Percentiles rank a stretch among this genome's conserved stretches.
Evolutionary conservation across 2,329 filamentous ascomycete species (phyloP).

Genomic region (Magnaporthiopsis rhizophila): DNA sequence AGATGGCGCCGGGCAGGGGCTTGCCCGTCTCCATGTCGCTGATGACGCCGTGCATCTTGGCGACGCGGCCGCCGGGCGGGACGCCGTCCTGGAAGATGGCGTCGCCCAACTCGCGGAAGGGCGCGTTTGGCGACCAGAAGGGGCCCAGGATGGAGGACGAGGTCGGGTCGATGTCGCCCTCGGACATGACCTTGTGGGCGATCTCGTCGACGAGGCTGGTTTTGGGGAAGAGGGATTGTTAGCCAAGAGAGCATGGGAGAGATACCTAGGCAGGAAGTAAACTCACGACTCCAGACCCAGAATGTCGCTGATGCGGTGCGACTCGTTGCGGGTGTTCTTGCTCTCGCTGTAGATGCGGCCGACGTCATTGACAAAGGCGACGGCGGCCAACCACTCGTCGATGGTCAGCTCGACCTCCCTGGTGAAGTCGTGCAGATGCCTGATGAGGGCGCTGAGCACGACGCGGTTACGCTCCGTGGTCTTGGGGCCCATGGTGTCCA

Average conservation of each 20-base stretch:
- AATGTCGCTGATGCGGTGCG: conserved; percentile 64
- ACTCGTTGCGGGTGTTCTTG: conserved; percentile 59
- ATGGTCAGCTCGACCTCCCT: conserved; percentile 71
- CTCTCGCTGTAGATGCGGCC: conserved; percentile 54
- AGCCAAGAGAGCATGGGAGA: no score
- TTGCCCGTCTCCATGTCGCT: conserved; percentile 50
- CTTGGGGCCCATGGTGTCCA: conserved; percentile 66
- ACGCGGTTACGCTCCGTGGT: conserved; percentile 59
- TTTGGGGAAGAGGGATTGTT: neutral
- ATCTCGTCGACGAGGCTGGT: conserved; percentile 68
- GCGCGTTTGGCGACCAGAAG: conserved; percentile 72
- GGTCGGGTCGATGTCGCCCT: conserved; percentile 49
- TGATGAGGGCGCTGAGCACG: conserved; percentile 60
- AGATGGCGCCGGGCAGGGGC: conserved; percentile 55
- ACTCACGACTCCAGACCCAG: conserved; percentile 61
- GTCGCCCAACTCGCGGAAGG: conserved; percentile 59
- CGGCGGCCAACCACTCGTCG: conserved; percentile 70
- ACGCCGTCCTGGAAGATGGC: conserved; percentile 50
- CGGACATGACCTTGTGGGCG: conserved; percentile 54
- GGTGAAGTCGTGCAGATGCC: conserved; percentile 73
- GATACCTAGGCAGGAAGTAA: neutral
- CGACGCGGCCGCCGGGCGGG: conserved; percentile 41
- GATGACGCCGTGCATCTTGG: conserved; percentile 56
- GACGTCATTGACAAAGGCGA: conserved; percentile 52
- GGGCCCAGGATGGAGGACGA: conserved; percentile 76